Evolutionary conservation across 495 filamentous ascomycete species (phyloP), one percentile per base, ranked within the genome.

Genomic region (Tuber brumale): DNA sequence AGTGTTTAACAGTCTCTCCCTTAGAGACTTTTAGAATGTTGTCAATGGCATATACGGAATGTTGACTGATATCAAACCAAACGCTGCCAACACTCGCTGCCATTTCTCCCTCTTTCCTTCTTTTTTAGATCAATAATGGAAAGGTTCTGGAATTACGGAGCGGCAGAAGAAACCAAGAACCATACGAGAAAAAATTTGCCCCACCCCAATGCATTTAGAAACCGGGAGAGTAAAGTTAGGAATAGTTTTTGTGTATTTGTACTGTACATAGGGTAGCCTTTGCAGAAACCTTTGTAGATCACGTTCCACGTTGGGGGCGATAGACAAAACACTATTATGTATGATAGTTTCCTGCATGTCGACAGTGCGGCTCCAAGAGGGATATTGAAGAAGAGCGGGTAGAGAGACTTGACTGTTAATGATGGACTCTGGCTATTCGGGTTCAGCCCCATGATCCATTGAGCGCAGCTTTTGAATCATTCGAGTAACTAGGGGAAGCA

Each of bases 331-430:
- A n/a, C 3, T 46, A 12, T 14, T 14, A n/a, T 75, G 79, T 74
- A 69, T 46, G 72, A n/a, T 44, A 77, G 76, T 73, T 70, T 71
- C 72, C 70, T 80, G 71, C 78, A 80, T 73, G 73, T 73, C 73
- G 73, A 70, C 35, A 79, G 76, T 80, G 78, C 72, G 76, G 78
- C 76, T 80, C 75, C 75, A 78, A 78, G 57, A 6, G 27, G 27
- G 57, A 35, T 79, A 79, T 75, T 72, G 57, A 80, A 71, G 73
- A 70, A 44, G 72, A 72, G 71, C 73, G 77, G 76, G 73, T 76
- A 70, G 78, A 73, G 48, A 71, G 51, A 79, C 73, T 79, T 48
- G 77, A 66, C 39, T 66, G 42, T 21, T 45, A 61, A 48, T 70
- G 72, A 76, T 23, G 70, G 75, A 66, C 27, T 69, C 46, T 69